Evolutionary conservation across 352 stramenopile genomes (phyloP).

Genomic region (Pythium aristosporum): DNA sequence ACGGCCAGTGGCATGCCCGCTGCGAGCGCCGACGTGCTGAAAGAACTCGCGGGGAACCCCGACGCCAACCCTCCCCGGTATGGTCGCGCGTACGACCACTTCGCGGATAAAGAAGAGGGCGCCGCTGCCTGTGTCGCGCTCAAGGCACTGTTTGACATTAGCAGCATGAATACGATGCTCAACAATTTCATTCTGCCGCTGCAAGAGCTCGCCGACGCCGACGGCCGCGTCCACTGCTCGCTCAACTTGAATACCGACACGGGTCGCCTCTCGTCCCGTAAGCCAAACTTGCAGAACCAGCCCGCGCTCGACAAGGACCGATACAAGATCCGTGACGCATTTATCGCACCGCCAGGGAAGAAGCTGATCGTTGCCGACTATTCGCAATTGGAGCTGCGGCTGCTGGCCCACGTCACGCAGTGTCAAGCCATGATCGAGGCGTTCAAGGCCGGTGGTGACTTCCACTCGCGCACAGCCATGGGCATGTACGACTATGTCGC

Average conservation of each 20-base stretch:
- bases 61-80: conserved; percentile 74
- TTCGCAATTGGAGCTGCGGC: conserved; percentile 98
- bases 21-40: conserved; percentile 93
- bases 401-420: conserved; percentile 98
- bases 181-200: conserved; percentile 95
- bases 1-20: conserved; percentile 91
- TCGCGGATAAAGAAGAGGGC: conserved; percentile 90
- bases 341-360: conserved; percentile 91
- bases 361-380: conserved; percentile 99
- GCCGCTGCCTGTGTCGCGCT: conserved; percentile 94
- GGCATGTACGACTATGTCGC: conserved; percentile 99
- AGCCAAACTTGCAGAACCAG: conserved; percentile 99
- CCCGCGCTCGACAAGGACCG: conserved; percentile 83
- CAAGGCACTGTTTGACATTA: conserved; percentile 94
- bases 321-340: conserved; percentile 91
- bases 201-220: conserved; percentile 91
- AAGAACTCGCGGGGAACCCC: conserved; percentile 91
- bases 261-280: conserved; percentile 94
- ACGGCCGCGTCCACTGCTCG: conserved; percentile 96
- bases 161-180: conserved; percentile 99
- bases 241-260: conserved; percentile 99
- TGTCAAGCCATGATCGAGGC: conserved; percentile 99
- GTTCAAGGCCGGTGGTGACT: conserved; percentile 91
- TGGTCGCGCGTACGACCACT: conserved; percentile 91
- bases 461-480: conserved; percentile 96